These are phyloP conservation scores for Hippophae tibetana DNA, from an alignment of 306 rosid species.

Conservation along the genomic window DNA sequence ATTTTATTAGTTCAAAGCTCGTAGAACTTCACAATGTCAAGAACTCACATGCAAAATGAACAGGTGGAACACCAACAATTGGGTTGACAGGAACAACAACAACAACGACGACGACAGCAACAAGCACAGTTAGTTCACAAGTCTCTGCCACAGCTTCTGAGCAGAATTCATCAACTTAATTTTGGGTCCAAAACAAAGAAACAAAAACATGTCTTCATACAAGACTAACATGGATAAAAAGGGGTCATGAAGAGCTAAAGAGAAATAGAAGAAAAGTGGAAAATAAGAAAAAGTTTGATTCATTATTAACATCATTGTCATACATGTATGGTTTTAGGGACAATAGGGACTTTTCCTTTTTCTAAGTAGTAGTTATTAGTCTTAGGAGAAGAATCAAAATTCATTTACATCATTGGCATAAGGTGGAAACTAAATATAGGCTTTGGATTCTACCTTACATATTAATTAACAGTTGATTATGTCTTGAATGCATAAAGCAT, in stretches of 20 bases:
- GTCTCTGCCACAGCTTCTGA: slow-evolving; percentile 43
- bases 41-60: slow-evolving; percentile 12
- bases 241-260: slow-evolving; percentile 15
- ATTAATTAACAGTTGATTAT: slow-evolving; percentile 37
- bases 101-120: slow-evolving; percentile 16
- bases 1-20: background rate
- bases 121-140: slow-evolving; percentile 27
- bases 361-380: slow-evolving; percentile 22
- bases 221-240: slow-evolving; percentile 32
- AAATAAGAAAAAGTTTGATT: slow-evolving; percentile 11
- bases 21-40: background rate
- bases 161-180: slow-evolving; percentile 38
- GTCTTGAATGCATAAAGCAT: slow-evolving; percentile 71
- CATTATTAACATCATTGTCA: slow-evolving; percentile 33
- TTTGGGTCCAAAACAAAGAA: slow-evolving; percentile 9
- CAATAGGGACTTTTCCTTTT: slow-evolving; percentile 12
- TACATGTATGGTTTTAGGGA: slow-evolving; percentile 20
- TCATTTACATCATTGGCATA: slow-evolving; percentile 34
- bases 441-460: slow-evolving; percentile 75
- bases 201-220: slow-evolving; percentile 15
- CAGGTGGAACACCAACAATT: background rate
- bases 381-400: slow-evolving; percentile 36
- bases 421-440: slow-evolving; percentile 45
- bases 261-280: slow-evolving; percentile 9
- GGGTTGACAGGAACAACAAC: slow-evolving; percentile 31